A percentile compares a stretch with the other conserved stretches of the same genome.
phyloP scores from a whole-genome alignment of 345 rosid species.

The Lepidium aucheri region DNA sequence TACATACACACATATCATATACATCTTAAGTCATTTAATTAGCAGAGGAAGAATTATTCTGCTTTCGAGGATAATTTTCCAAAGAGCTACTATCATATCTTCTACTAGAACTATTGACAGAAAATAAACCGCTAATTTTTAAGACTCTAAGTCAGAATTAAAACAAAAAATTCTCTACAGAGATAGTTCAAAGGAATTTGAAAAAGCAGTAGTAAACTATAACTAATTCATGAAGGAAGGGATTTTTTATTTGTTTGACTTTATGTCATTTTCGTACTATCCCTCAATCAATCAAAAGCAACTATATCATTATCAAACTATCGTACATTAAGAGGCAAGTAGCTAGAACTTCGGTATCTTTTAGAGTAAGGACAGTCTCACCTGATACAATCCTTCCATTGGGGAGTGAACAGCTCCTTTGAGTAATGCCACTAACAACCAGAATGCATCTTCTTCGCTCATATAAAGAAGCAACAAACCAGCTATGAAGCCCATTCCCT shows the following conservation, averaged over 20 bases:
- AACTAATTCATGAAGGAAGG: constrained; percentile 19
- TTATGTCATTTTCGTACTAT: constrained; percentile 9
- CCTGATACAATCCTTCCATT: constrained; percentile 96
- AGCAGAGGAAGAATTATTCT: neutral
- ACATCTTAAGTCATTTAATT: neutral
- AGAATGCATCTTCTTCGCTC: constrained; percentile 98
- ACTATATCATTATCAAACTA: constrained; percentile 12
- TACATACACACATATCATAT: constrained; percentile 18
- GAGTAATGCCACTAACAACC: constrained; percentile 92
- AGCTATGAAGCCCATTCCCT: constrained; percentile 97
- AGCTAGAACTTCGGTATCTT: neutral
- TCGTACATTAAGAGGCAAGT: constrained; percentile 18
- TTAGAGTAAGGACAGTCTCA: constrained; percentile 14
- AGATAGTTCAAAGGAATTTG: constrained; percentile 2
- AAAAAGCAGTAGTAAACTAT: constrained; percentile 3
- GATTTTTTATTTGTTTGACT: constrained; percentile 4
- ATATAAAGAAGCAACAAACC: constrained; percentile 93
- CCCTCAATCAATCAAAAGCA: neutral
- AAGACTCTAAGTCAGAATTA: neutral
- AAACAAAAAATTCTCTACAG: neutral
- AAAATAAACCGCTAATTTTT: neutral
- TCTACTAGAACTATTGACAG: neutral
- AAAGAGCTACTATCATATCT: neutral
- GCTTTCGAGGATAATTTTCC: neutral
- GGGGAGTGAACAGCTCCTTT: constrained; percentile 98